phyloP scores from a whole-genome alignment of 805 yeast species.

The Yueomyces sp. region DNA sequence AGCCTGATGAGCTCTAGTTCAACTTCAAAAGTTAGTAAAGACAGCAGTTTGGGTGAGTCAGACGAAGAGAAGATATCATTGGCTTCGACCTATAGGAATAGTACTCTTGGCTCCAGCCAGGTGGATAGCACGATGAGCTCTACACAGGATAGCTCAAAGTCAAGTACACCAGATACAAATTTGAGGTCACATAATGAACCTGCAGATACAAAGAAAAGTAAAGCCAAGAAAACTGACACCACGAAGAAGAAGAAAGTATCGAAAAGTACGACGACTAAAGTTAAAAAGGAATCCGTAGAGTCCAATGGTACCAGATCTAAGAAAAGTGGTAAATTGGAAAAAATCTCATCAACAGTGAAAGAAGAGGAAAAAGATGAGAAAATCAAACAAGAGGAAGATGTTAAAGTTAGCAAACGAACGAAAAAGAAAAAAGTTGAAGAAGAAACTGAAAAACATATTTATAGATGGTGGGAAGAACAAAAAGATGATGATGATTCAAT shows the following conservation, averaged over 20 bases:
- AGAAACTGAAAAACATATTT: conserved; percentile 43
- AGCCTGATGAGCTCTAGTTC: no score
- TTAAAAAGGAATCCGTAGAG: neutral
- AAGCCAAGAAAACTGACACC: neutral
- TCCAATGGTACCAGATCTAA: neutral
- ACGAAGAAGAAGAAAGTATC: neutral
- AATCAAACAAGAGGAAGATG: neutral
- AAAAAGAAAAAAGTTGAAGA: conserved; percentile 1
- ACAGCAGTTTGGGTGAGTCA: no score
- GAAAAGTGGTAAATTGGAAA: neutral
- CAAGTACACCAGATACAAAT: no score
- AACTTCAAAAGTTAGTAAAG: no score
- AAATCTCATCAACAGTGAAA: neutral
- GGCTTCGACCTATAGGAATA: no score
- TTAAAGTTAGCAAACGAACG: neutral
- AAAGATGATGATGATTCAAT: conserved; percentile 54
- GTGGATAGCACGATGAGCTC: no score
- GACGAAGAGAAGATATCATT: no score
- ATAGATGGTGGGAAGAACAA: conserved; percentile 77
- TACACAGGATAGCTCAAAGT: no score
- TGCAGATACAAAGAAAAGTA: no score
- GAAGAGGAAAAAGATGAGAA: neutral
- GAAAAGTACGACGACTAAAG: neutral
- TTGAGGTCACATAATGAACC: no score
- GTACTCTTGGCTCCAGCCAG: no score